Conservation (phyloP, 1,284 basidiomycete species). For the Puccinia novopanici region DNA sequence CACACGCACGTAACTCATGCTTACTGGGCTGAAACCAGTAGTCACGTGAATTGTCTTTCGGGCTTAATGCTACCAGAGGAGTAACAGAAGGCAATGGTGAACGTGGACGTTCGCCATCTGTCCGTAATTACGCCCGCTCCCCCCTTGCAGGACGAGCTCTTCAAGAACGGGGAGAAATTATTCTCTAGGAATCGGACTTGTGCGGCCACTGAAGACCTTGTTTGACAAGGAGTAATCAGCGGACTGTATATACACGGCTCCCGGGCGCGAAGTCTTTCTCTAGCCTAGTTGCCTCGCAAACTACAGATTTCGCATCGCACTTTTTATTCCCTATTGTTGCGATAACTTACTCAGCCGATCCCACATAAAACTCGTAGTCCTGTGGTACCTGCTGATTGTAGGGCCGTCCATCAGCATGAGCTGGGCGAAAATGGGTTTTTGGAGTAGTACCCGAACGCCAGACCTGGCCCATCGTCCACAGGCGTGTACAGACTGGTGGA, state of each 20-base stretch:
- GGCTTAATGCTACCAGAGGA: not conserved
- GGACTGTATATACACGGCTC: not conserved
- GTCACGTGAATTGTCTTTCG: not conserved
- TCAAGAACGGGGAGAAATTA: not conserved
- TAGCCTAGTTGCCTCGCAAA: not conserved
- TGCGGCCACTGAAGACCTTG: not conserved
- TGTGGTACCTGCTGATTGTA: not conserved
- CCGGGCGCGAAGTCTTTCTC: not conserved
- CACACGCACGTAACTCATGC: not conserved
- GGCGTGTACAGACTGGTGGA: too few species aligned
- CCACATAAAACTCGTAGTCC: not conserved
- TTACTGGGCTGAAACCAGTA: slow-evolving; percentile 14
- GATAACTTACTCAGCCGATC: not conserved
- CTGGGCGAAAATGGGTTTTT: not conserved
- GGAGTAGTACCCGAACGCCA: not conserved
- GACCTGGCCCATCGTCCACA: not conserved
- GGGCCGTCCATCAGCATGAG: not conserved
- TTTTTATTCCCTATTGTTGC: not conserved
- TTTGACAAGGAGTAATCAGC: not conserved
- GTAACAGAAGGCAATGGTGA: not conserved
- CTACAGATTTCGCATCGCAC: not conserved
- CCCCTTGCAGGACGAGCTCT: not conserved
- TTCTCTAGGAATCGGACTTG: not conserved
- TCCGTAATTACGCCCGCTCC: not conserved
- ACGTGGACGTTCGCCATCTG: not conserved